These are phyloP conservation scores for Xylaria sp. DNA, from an alignment of 2,329 filamentous ascomycete species.

Conservation along the genomic window DNA sequence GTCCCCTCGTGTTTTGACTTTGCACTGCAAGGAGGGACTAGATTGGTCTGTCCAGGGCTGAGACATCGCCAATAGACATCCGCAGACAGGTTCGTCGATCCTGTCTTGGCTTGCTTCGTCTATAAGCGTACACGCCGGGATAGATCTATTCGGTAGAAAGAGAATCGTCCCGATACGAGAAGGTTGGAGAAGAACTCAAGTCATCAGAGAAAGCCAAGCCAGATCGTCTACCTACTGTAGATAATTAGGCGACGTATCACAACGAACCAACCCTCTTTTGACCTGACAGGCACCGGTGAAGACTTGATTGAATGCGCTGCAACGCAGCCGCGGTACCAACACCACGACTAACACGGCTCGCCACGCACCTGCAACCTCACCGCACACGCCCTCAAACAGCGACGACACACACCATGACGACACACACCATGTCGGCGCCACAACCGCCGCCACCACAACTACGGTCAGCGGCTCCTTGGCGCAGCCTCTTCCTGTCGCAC, in stretches of 20 bases:
- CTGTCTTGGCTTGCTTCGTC: neutral
- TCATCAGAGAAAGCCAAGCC: neutral
- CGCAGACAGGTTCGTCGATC: neutral
- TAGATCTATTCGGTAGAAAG: neutral
- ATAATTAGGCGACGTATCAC: too few relatives aligned
- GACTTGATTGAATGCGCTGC: slow-evolving; percentile 25
- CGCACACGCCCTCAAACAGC: slow-evolving; percentile 11
- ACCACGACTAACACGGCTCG: slow-evolving; percentile 38
- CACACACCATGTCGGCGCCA: slow-evolving; percentile 32
- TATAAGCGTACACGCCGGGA: neutral
- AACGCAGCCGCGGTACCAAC: neutral
- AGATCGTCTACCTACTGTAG: too few relatives aligned
- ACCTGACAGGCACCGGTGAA: neutral
- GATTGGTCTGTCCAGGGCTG: neutral
- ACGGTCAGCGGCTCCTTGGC: slow-evolving; percentile 61
- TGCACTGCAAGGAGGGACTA: neutral
- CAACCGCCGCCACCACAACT: slow-evolving; percentile 39
- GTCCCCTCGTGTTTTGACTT: neutral
- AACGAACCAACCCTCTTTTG: too few relatives aligned
- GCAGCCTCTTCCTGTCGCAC: slow-evolving; percentile 62
- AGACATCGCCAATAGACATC: neutral
- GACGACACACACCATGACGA: slow-evolving; percentile 35
- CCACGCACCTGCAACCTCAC: slow-evolving; percentile 33
- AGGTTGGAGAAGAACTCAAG: neutral
- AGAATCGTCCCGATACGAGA: neutral